Conservation (phyloP, 306 rosid genomes). For the Medicago truncatula region MtrunA17r5.0-ANR NC_053048.1:37355501-37356000, state of each 20-base stretch:
- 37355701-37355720: slow-evolving; percentile 66
- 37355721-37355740: slow-evolving; percentile 79
- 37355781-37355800: slow-evolving; percentile 23
- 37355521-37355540: slow-evolving; percentile 75
- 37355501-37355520: slow-evolving; percentile 46
- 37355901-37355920: slow-evolving; percentile 7
- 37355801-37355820: slow-evolving; percentile 19
- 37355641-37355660: slow-evolving; percentile 68
- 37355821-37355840: slow-evolving; percentile 7
- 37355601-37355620: slow-evolving; percentile 83
- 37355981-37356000: too few species aligned
- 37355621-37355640: slow-evolving; percentile 81
- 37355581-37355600: slow-evolving; percentile 77
- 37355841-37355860: slow-evolving; percentile 14
- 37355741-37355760: slow-evolving; percentile 55
- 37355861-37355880: slow-evolving; percentile 7
- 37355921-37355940: slow-evolving; percentile 15
- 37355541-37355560: slow-evolving; percentile 83
- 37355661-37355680: slow-evolving; percentile 65
- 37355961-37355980: too few species aligned
- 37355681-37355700: slow-evolving; percentile 80
- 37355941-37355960: not conserved
- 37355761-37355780: slow-evolving; percentile 23
- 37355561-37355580: slow-evolving; percentile 75
- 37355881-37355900: slow-evolving; percentile 13